Conservation (phyloP, 129 eudicot genomes). For the Daucus carota region DH1_v3.0 NC_030384.2:24545001-24545500, state of each 20-base stretch:
- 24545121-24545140: conserved; percentile 62
- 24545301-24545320: background rate
- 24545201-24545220: conserved; percentile 82
- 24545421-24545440: conserved; percentile 76
- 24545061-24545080: background rate
- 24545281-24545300: background rate
- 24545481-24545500: background rate
- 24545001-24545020: background rate
- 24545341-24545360: background rate
- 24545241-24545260: conserved; percentile 97
- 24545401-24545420: conserved; percentile 57
- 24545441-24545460: conserved; percentile 83
- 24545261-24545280: conserved; percentile 32
- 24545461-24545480: conserved; percentile 69
- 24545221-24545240: conserved; percentile 67
- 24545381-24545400: background rate
- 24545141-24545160: conserved; percentile 83
- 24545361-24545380: background rate
- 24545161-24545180: conserved; percentile 69
- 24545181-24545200: conserved; percentile 80
- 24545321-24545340: too few species aligned
- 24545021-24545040: background rate
- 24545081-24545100: conserved; percentile 35
- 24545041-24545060: too few species aligned
- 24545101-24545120: conserved; percentile 76